A percentile compares a stretch with the other conserved stretches of the same genome.
Evolutionary conservation across 192 early-diverging fungal species (phyloP).

Genomic region (Powellomyces hirtus): DNA sequence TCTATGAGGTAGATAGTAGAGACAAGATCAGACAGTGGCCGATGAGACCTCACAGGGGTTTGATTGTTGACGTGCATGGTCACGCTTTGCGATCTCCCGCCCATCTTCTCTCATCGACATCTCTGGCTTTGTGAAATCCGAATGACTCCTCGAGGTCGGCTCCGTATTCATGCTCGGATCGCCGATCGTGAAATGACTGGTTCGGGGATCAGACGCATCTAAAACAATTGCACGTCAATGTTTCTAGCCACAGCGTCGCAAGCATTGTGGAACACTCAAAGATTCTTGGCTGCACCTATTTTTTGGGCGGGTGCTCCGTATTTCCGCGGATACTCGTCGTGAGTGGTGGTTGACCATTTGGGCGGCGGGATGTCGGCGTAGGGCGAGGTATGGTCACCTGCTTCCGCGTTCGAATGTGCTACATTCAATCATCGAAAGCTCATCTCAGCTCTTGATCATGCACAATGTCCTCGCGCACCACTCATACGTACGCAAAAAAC

Average conservation of each 20-base stretch:
- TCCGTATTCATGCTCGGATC: not conserved
- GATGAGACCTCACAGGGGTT: not conserved
- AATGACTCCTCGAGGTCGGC: not conserved
- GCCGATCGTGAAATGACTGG: not conserved
- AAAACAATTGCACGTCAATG: not conserved
- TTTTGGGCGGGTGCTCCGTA: not conserved
- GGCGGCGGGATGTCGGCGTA: not conserved
- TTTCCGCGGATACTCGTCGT: not conserved
- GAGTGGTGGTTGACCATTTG: not conserved
- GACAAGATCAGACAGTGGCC: not conserved
- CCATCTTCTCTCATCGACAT: not conserved
- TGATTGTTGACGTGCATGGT: not conserved
- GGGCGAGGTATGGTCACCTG: not conserved
- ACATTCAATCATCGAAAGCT: not conserved
- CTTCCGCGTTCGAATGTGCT: not conserved
- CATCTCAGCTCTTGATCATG: no score
- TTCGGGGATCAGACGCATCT: not conserved
- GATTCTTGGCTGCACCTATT: no score
- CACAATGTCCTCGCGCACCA: no score
- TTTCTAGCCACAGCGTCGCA: no score
- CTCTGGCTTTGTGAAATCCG: not conserved
- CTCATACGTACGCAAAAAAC: constrained; percentile 5
- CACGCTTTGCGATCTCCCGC: not conserved
- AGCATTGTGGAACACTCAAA: no score
- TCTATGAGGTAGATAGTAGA: not conserved